Percentiles rank a stretch among this genome's conserved stretches.
These are phyloP conservation scores for Funneliformis mosseae DNA, from an alignment of 192 early-diverging fungal genomes.

Conservation along the genomic window DNA sequence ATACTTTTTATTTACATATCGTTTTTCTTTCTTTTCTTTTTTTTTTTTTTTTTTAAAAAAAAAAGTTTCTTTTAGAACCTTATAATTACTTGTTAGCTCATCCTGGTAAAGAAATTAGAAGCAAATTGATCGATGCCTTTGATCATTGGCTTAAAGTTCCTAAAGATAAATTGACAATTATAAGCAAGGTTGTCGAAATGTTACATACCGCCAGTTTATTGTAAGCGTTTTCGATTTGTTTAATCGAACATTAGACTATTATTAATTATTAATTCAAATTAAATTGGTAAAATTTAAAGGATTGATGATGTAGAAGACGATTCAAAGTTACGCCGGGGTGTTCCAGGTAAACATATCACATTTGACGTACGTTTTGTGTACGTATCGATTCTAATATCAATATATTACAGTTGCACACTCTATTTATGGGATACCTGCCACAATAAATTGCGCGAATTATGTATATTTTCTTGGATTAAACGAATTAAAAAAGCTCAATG, in stretches of 20 bases:
- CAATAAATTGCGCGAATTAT: conserved; percentile 97
- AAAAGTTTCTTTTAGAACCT: conserved; percentile 88
- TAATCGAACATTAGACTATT: no score
- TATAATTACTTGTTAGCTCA: conserved; percentile 83
- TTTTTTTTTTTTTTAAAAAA: no score
- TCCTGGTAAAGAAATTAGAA: conserved; percentile 93
- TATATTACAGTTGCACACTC: conserved; percentile 81
- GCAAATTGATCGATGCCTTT: conserved; percentile 91
- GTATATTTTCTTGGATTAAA: conserved; percentile 93
- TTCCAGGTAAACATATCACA: conserved; percentile 54
- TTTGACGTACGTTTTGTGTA: not conserved
- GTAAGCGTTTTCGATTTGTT: conserved; percentile 47
- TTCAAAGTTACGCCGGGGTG: conserved; percentile 84
- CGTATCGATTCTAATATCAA: not conserved
- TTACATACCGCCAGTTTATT: conserved; percentile 92
- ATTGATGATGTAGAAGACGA: conserved; percentile 98
- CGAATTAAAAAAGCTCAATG: conserved; percentile 68
- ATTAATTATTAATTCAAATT: not conserved
- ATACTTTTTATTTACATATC: not conserved
- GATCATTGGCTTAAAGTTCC: conserved; percentile 86
- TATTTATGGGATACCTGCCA: conserved; percentile 88
- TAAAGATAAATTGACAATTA: conserved; percentile 61
- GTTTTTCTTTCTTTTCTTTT: not conserved
- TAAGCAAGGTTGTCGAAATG: conserved; percentile 87
- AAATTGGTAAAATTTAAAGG: no score